A percentile compares a stretch with the other conserved stretches of the same genome.
Conservation (phyloP, 1,284 basidiomycete species). For the Melampsora americana region DNA sequence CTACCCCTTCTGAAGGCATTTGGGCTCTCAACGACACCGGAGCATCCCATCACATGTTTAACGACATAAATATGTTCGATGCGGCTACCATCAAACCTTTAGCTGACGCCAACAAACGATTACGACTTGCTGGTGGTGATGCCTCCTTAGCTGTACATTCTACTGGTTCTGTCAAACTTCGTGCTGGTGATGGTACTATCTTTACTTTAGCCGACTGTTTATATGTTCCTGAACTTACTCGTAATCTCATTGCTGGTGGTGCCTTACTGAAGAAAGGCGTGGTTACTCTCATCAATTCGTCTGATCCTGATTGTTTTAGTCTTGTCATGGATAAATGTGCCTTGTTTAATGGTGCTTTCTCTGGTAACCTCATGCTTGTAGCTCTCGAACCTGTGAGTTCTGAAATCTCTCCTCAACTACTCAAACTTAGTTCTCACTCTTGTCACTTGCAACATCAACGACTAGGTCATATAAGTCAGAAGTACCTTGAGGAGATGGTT, state of each 20-base stretch:
- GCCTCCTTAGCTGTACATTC: too few relatives aligned
- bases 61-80: not conserved
- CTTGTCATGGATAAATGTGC: not conserved
- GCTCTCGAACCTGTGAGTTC: too few relatives aligned
- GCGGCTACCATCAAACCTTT: not conserved
- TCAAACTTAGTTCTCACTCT: too few relatives aligned
- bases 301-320: too few relatives aligned
- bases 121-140: not conserved
- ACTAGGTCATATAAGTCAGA: conserved; percentile 3
- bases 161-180: not conserved
- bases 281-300: not conserved
- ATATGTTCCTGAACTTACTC: not conserved
- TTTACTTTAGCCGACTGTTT: not conserved
- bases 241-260: not conserved
- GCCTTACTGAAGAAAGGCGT: too few relatives aligned
- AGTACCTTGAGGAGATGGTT: not conserved
- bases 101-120: too few relatives aligned
- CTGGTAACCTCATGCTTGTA: not conserved
- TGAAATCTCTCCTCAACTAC: not conserved
- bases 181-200: not conserved
- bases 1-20: too few relatives aligned
- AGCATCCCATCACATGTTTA: too few relatives aligned
- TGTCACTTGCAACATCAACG: conserved; percentile 5
- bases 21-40: too few relatives aligned
- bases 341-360: not conserved